These are phyloP conservation scores for Fusarium odoratissimum DNA, from an alignment of 2,329 filamentous ascomycete genomes.

Conservation along the genomic window DNA sequence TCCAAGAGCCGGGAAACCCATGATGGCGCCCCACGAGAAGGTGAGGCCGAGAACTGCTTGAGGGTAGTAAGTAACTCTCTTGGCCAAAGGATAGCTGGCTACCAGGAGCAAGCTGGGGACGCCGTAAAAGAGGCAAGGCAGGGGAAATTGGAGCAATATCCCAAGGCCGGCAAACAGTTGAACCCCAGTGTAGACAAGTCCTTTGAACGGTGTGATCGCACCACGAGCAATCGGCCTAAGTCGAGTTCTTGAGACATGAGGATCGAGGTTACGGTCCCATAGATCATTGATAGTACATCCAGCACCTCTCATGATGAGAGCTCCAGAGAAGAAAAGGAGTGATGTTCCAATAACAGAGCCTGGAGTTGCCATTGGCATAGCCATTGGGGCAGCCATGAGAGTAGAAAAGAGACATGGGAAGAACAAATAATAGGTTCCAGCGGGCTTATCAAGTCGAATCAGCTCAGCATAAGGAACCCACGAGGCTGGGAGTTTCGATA, in stretches of 20 bases:
- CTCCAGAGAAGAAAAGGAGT: constrained; percentile 78
- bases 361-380: constrained; percentile 69
- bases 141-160: constrained; percentile 80
- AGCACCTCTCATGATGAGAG: constrained; percentile 86
- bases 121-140: constrained; percentile 79
- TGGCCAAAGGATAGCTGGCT: constrained; percentile 82
- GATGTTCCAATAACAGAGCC: constrained; percentile 72
- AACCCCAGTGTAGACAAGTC: constrained; percentile 76
- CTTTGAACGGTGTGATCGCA: constrained; percentile 78
- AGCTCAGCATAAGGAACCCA: constrained; percentile 87
- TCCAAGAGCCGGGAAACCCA: constrained; percentile 87
- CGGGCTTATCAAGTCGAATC: constrained; percentile 82
- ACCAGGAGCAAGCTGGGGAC: constrained; percentile 81
- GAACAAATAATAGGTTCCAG: constrained; percentile 86
- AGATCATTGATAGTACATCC: constrained; percentile 92
- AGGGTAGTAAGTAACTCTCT: constrained; percentile 88
- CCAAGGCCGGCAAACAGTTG: constrained; percentile 80
- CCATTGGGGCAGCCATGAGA: constrained; percentile 79
- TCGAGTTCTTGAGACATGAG: constrained; percentile 79
- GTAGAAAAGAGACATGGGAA: constrained; percentile 89
- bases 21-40: constrained; percentile 89
- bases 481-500: constrained; percentile 75
- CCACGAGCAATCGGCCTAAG: constrained; percentile 84
- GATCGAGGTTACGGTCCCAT: constrained; percentile 89
- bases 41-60: constrained; percentile 85